Conservation (phyloP, 2,329 filamentous ascomycete genomes). For the Trichoderma citrinoviride region DNA sequence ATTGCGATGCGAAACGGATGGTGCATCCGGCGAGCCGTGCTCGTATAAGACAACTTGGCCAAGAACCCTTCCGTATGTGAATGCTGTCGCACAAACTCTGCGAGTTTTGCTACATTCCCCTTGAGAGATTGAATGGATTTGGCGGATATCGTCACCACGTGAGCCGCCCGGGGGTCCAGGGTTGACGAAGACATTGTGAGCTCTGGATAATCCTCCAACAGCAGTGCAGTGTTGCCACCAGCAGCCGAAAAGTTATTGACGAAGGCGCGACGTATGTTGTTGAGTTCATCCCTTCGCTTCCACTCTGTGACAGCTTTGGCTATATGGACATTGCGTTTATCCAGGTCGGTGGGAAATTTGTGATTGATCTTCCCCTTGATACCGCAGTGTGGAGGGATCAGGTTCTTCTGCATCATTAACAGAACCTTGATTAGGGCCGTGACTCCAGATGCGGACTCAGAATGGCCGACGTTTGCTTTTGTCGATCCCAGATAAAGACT, state of each 20-base stretch:
- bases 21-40: slow-evolving; percentile 62
- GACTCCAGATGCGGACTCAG: slow-evolving; percentile 60
- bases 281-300: slow-evolving; percentile 33
- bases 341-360: slow-evolving; percentile 54
- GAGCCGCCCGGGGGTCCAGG: background rate
- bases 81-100: background rate
- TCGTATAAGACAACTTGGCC: slow-evolving; percentile 60
- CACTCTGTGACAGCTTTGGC: background rate
- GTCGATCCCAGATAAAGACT: slow-evolving; percentile 5
- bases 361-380: slow-evolving; percentile 62
- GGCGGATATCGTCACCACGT: slow-evolving; percentile 14
- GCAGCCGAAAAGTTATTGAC: slow-evolving; percentile 71
- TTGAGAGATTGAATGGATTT: slow-evolving; percentile 15
- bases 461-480: slow-evolving; percentile 65
- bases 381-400: slow-evolving; percentile 62
- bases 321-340: slow-evolving; percentile 52
- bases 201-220: slow-evolving; percentile 55
- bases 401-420: slow-evolving; percentile 61
- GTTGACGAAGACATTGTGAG: background rate
- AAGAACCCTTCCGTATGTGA: background rate
- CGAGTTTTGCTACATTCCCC: slow-evolving; percentile 1
- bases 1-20: slow-evolving; percentile 56
- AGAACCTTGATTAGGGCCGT: slow-evolving; percentile 64
- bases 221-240: slow-evolving; percentile 66
- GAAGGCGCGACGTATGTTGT: slow-evolving; percentile 5